Conservation (phyloP, 1,284 basidiomycete species). For the Ustilago nuda region DNA sequence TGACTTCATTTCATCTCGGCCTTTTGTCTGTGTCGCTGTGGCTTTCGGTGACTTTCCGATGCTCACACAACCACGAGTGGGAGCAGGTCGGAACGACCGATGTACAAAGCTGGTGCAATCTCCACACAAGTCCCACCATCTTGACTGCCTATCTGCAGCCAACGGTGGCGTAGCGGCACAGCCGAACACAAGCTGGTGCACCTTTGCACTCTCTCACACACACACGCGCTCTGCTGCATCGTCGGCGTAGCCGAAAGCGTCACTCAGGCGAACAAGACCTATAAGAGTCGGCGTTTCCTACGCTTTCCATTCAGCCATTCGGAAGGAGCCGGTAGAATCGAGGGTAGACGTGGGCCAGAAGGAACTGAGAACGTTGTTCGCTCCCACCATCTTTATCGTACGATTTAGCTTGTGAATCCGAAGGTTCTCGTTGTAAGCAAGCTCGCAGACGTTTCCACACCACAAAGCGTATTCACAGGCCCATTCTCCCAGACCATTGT, state of each 20-base stretch:
- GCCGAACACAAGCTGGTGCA: not conserved
- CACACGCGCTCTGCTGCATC: not conserved
- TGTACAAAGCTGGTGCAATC: not conserved
- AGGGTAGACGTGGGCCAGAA: too few species aligned
- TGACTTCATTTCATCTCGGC: not conserved
- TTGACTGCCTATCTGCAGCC: not conserved
- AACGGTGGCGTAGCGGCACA: not conserved
- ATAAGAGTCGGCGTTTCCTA: not conserved
- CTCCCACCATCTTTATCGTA: not conserved
- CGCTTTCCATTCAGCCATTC: not conserved
- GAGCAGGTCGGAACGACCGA: not conserved
- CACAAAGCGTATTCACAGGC: not conserved
- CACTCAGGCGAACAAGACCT: not conserved
- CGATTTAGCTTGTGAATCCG: not conserved
- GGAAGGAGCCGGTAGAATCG: not conserved
- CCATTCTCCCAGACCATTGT: not conserved
- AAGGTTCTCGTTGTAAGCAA: not conserved
- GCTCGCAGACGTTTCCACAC: not conserved
- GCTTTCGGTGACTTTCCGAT: not conserved
- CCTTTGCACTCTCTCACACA: too few species aligned
- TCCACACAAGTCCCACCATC: not conserved
- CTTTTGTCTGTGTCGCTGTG: not conserved
- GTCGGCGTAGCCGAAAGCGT: slow-evolving; percentile 1
- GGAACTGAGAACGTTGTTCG: too few species aligned
- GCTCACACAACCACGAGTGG: not conserved